Conservation (phyloP, 306 rosid genomes). For the Medicago ruthenica region DNA sequence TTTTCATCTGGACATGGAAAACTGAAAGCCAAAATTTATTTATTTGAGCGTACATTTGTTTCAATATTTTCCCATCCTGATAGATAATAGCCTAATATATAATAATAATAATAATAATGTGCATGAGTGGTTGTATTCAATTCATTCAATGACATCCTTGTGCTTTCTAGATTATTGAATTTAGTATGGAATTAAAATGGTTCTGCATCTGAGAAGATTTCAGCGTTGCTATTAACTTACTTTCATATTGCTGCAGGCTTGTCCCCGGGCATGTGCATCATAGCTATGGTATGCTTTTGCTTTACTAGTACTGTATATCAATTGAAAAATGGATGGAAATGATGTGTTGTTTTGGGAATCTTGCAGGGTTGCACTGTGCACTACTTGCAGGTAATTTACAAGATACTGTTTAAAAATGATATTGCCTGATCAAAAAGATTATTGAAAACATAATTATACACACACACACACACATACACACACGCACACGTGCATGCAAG, state of each 20-base stretch:
- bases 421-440: background rate
- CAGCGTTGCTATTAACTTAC: slow-evolving; percentile 30
- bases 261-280: slow-evolving; percentile 82
- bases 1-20: slow-evolving; percentile 21
- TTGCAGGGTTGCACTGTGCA: slow-evolving; percentile 94
- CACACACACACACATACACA: too few species aligned
- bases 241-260: slow-evolving; percentile 64
- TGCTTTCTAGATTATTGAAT: slow-evolving; percentile 33
- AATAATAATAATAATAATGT: slow-evolving; percentile 33
- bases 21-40: slow-evolving; percentile 26
- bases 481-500: too few species aligned
- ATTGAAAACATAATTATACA: too few species aligned
- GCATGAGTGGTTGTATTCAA: slow-evolving; percentile 17
- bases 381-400: slow-evolving; percentile 76
- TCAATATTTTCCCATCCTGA: slow-evolving; percentile 22
- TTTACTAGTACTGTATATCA: slow-evolving; percentile 35
- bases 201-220: slow-evolving; percentile 34
- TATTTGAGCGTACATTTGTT: slow-evolving; percentile 39
- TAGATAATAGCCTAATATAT: background rate
- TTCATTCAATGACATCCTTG: slow-evolving; percentile 20
- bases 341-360: slow-evolving; percentile 37
- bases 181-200: slow-evolving; percentile 35
- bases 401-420: slow-evolving; percentile 39
- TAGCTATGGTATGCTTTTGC: slow-evolving; percentile 73
- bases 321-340: slow-evolving; percentile 39